Conservation (phyloP, 2,329 filamentous ascomycete species). For the Fusarium austroafricanum region DNA sequence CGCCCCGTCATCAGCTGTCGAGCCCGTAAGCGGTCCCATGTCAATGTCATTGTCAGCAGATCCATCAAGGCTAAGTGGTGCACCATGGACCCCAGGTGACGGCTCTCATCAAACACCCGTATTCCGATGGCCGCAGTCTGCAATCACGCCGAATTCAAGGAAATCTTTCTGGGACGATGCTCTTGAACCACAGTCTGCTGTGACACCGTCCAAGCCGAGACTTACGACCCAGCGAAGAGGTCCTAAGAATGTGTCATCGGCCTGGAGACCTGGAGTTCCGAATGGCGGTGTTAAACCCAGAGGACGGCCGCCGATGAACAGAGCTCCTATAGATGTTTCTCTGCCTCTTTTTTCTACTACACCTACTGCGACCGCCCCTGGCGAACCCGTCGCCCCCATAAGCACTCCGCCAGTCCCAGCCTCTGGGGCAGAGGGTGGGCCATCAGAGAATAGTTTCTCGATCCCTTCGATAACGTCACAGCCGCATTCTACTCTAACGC, state of each 20-base stretch:
- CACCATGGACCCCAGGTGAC: constrained; percentile 50
- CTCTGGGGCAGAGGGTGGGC: constrained; percentile 1
- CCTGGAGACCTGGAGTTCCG: constrained; percentile 78
- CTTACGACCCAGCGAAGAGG: constrained; percentile 71
- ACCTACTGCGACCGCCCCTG: constrained; percentile 17
- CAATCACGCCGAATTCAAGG: constrained; percentile 74
- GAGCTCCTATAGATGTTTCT: constrained; percentile 64
- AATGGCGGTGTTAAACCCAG: constrained; percentile 76
- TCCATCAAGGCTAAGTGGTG: constrained; percentile 53
- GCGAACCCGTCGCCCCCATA: constrained; percentile 19
- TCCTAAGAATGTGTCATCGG: constrained; percentile 86
- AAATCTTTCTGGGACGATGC: constrained; percentile 66
- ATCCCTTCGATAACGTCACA: constrained; percentile 23
- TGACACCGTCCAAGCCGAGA: constrained; percentile 72
- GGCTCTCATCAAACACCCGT: constrained; percentile 67
- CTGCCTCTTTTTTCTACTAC: constrained; percentile 25
- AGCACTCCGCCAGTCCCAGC: constrained; percentile 15
- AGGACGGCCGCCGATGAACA: constrained; percentile 81
- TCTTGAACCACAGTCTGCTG: constrained; percentile 75
- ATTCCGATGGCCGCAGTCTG: constrained; percentile 80
- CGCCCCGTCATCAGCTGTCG: constrained; percentile 62
- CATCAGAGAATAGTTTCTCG: constrained; percentile 11
- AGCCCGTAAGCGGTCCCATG: constrained; percentile 58
- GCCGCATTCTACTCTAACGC: constrained; percentile 24
- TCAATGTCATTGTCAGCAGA: constrained; percentile 55